Base-by-base conservation (phyloP, 1,139 yeast genomes). In the Yamadazyma oceani region DNA sequence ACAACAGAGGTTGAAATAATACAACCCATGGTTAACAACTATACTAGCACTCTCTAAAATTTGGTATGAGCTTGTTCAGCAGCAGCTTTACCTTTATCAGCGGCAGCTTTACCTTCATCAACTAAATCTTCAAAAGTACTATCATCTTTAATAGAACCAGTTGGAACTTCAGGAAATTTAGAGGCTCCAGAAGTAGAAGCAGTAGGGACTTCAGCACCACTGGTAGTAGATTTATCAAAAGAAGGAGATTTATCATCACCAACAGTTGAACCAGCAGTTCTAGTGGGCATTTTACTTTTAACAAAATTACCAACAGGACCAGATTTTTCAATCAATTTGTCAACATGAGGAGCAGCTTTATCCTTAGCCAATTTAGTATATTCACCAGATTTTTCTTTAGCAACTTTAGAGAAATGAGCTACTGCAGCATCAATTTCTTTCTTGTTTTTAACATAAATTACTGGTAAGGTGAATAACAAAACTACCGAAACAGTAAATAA, bases 351-450 rank as follows among this genome's bases (percentile, higher is more conserved):
- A 47, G 66, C 64, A 44, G 80, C 77, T 62, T 81, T 78, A 46
- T 75, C 73, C 48, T 75, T 73, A 37, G 81, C 84, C 35, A 68
- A 36, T 44, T 71, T 62, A 43, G 74, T 60, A 51, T 60, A 65
- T 57, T 82, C 83, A 32, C 68, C 52, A 41, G 78, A 60, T 65
- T 84, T 82, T 36, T 67, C 73, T 58, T 75, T 77, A 41, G 81
- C 81, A 37, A 77, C 54, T 48, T 74, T 68, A 47, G 81, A 66
- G 58, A 71, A 75, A 49, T 80, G 72, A 43, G 75, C 76, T 41
- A 85, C 75, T 39, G 80, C 78, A 37, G 82, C 81, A 64, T 90
- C 96, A 60, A 92, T 85, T 68, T 85, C 85, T 55, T 73, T 73
- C 73, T 88, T 82, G 76, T 86, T 82, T 50, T 73, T 75, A 50